A percentile compares a stretch with the other conserved stretches of the same genome.
These are phyloP conservation scores for Aegilops longissima DNA, from an alignment of 176 grass and related monocot genomes.

Conservation along the genomic window DNA sequence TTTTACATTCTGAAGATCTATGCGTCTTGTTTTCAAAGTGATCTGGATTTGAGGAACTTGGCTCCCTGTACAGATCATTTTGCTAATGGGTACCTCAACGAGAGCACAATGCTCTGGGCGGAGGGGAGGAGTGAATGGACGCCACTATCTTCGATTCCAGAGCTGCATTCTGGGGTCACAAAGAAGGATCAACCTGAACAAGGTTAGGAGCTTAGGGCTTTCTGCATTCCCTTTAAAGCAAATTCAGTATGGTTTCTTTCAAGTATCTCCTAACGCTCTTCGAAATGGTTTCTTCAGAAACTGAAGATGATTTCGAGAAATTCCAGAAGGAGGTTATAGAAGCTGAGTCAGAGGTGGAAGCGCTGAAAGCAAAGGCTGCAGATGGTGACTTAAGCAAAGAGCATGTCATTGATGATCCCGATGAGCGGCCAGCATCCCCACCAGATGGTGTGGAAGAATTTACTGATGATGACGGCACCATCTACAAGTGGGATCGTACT, in stretches of 20 bases:
- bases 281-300: constrained; percentile 28
- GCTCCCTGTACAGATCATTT: constrained; percentile 64
- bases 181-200: constrained; percentile 29
- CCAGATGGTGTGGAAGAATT: constrained; percentile 95
- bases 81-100: constrained; percentile 60
- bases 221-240: not conserved
- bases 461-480: constrained; percentile 90
- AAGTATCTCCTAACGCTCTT: constrained; percentile 14
- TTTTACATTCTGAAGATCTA: not conserved
- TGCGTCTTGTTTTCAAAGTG: not conserved
- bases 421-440: constrained; percentile 69
- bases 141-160: constrained; percentile 61
- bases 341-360: constrained; percentile 48
- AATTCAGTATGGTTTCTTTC: not conserved
- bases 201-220: constrained; percentile 53
- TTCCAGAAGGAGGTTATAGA: constrained; percentile 82
- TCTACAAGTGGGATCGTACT: constrained; percentile 88
- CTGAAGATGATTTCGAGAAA: constrained; percentile 71
- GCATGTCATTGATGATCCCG: constrained; percentile 21
- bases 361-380: constrained; percentile 41
- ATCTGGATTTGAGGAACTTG: not conserved
- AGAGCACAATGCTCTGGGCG: constrained; percentile 74
- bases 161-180: constrained; percentile 42
- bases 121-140: constrained; percentile 82
- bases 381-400: constrained; percentile 9